These are phyloP conservation scores for Kwoniella newhampshirensis DNA, from an alignment of 768 basidiomycete species.

Conservation along the genomic window DNA sequence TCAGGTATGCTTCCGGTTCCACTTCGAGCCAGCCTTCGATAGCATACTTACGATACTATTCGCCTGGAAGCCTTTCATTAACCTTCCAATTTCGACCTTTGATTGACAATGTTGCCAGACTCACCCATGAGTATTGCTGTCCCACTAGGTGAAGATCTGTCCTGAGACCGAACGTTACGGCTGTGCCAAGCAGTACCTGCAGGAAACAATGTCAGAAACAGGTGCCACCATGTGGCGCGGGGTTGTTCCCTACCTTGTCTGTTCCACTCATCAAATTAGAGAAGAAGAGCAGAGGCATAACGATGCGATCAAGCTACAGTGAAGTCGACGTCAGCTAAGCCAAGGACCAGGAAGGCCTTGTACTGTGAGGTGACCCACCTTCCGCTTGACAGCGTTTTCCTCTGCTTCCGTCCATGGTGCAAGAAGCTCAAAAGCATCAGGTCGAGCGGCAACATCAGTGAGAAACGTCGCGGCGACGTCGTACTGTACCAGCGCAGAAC, in stretches of 20 bases:
- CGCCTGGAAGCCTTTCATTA: not conserved
- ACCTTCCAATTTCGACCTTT: too few species aligned
- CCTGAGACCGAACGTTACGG: conserved; percentile 30
- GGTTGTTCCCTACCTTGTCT: conserved; percentile 13
- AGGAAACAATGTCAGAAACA: too few species aligned
- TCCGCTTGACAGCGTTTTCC: conserved; percentile 26
- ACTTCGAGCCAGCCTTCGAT: not conserved
- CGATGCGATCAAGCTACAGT: conserved; percentile 18
- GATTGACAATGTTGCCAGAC: too few species aligned
- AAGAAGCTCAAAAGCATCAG: conserved; percentile 18
- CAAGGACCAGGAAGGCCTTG: too few species aligned
- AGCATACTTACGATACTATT: not conserved
- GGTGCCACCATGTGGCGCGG: too few species aligned
- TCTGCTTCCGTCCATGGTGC: conserved; percentile 19
- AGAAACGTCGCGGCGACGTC: conserved; percentile 28
- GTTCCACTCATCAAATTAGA: conserved; percentile 15
- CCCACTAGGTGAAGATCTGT: conserved; percentile 29
- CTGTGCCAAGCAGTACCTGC: conserved; percentile 31
- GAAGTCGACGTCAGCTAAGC: not conserved
- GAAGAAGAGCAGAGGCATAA: conserved; percentile 22
- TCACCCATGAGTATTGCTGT: conserved; percentile 18
- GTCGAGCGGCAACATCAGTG: conserved; percentile 7
- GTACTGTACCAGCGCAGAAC: not conserved
- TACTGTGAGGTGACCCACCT: too few species aligned
- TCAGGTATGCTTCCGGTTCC: too few species aligned